Percentiles rank a stretch among this genome's conserved stretches.
These are phyloP conservation scores for Aegilops longissima DNA, from an alignment of 176 grass and related monocot genomes.

Conservation along the genomic window DNA sequence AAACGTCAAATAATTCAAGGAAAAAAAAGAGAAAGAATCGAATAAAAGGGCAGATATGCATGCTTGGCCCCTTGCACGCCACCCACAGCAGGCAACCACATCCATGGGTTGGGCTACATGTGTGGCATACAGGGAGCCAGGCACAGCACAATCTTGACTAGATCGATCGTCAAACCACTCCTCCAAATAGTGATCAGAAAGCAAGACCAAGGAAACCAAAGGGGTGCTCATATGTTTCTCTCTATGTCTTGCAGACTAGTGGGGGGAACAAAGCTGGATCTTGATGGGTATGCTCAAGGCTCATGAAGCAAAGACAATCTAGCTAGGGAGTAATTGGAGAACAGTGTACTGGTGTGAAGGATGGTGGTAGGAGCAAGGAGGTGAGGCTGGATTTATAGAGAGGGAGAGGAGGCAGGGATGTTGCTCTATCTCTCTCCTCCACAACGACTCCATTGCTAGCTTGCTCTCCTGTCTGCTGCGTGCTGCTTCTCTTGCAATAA, in stretches of 20 bases:
- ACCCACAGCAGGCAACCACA: slow-evolving; percentile 80
- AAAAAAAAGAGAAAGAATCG: not conserved
- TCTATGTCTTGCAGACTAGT: not conserved
- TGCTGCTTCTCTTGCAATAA: slow-evolving; percentile 18
- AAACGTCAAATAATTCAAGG: not conserved
- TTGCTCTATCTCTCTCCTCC: not conserved
- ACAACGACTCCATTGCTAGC: slow-evolving; percentile 11
- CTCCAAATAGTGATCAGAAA: not conserved
- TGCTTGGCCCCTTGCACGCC: slow-evolving; percentile 99
- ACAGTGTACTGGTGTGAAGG: slow-evolving; percentile 20
- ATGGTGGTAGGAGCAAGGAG: slow-evolving; percentile 39
- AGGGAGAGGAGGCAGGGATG: not conserved
- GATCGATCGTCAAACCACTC: slow-evolving; percentile 21
- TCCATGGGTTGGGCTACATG: slow-evolving; percentile 71
- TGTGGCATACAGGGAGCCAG: slow-evolving; percentile 99
- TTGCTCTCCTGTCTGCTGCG: slow-evolving; percentile 14
- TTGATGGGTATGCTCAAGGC: not conserved
- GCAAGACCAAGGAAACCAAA: not conserved
- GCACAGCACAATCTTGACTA: slow-evolving; percentile 50
- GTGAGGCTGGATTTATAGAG: slow-evolving; percentile 49
- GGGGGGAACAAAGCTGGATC: slow-evolving; percentile 19
- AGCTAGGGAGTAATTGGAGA: not conserved
- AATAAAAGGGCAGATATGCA: slow-evolving; percentile 40
- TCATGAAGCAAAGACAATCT: not conserved
- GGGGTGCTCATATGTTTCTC: not conserved